phyloP scores from a whole-genome alignment of 2,329 filamentous ascomycete genomes.

The Penicillium janthinellum region DNA sequence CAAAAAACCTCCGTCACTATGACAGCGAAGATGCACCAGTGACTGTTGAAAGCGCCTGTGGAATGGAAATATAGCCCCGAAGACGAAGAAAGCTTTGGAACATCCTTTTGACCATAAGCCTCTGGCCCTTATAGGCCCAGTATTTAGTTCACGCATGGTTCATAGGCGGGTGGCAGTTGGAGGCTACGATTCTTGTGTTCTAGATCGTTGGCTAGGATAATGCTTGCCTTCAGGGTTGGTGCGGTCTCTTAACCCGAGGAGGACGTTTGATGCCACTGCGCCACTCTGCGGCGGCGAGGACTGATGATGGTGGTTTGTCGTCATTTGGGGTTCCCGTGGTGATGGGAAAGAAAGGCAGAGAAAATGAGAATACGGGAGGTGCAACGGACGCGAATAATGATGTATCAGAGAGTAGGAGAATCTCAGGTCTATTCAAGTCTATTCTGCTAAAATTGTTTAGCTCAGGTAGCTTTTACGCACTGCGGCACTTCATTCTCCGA shows the following conservation, averaged over 20 bases:
- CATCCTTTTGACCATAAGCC: no score
- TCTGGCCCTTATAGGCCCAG: background rate
- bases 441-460: no score
- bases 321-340: background rate
- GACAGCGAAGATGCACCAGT: slow-evolving; percentile 1
- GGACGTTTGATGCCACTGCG: background rate
- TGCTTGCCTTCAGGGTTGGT: background rate
- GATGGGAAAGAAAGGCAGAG: background rate
- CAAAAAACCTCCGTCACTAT: slow-evolving; percentile 8
- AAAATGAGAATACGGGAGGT: background rate
- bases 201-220: background rate
- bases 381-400: no score
- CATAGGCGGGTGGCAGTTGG: background rate
- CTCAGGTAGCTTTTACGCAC: no score
- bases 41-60: background rate
- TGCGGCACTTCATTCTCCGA: no score
- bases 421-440: no score
- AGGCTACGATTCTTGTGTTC: background rate
- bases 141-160: background rate
- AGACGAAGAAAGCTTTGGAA: background rate
- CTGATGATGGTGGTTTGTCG: slow-evolving; percentile 1
- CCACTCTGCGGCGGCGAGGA: background rate
- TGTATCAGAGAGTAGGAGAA: background rate
- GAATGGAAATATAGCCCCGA: background rate
- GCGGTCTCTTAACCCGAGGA: background rate